Conservation (phyloP, 2,329 filamentous ascomycete species). For the Penicillium corylophilum region DNA sequence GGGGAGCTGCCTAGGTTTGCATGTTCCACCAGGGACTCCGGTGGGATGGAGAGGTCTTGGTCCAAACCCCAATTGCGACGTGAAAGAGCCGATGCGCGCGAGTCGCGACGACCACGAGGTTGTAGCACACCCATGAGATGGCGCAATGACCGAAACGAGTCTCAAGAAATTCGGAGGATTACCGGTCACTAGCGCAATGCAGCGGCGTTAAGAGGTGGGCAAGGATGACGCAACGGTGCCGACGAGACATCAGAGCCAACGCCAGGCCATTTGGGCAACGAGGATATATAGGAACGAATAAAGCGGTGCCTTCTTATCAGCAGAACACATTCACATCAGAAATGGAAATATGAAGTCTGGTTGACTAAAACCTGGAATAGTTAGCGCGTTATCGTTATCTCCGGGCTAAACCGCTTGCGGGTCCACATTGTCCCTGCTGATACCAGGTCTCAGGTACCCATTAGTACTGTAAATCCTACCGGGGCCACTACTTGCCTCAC, state of each 20-base stretch:
- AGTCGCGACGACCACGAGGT: slow-evolving; percentile 31
- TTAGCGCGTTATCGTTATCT: not conserved
- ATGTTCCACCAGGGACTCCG: slow-evolving; percentile 29
- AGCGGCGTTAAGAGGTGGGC: slow-evolving; percentile 16
- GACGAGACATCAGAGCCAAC: not conserved
- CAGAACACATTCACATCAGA: not conserved
- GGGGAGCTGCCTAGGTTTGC: slow-evolving; percentile 30
- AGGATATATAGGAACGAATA: not conserved
- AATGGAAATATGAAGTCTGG: slow-evolving; percentile 4
- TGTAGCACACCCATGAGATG: slow-evolving; percentile 31
- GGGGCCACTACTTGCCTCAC: not conserved
- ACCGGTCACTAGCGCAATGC: slow-evolving; percentile 22
- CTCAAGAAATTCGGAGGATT: slow-evolving; percentile 14
- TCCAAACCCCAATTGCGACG: slow-evolving; percentile 24
- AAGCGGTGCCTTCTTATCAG: slow-evolving; percentile 2
- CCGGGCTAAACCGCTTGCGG: slow-evolving; percentile 8
- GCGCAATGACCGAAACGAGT: slow-evolving; percentile 10
- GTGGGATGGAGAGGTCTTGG: slow-evolving; percentile 15
- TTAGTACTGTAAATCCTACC: not conserved
- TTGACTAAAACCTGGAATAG: slow-evolving; percentile 3
- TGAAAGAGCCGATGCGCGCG: slow-evolving; percentile 27
- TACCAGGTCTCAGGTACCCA: not conserved
- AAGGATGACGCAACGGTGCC: slow-evolving; percentile 21
- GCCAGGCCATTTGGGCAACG: not conserved
- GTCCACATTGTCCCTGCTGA: not conserved